Conservation (phyloP, 2,329 filamentous ascomycete genomes). For the Pleoardoris graminearum region DNA sequence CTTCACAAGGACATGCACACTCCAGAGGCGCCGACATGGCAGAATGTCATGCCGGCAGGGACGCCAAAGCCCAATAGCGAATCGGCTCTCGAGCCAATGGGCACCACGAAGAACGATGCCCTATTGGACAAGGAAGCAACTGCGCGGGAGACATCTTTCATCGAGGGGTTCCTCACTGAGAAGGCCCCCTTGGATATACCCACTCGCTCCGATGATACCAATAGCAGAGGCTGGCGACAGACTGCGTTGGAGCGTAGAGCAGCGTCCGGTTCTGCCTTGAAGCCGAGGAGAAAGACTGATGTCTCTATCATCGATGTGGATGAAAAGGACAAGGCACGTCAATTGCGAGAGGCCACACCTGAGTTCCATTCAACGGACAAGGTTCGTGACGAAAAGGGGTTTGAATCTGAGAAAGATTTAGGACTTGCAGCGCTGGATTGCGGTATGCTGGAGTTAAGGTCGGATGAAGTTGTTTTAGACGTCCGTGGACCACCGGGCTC, state of each 20-base stretch:
- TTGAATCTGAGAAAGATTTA: background rate
- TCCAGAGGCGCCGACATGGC: background rate
- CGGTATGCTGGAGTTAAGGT: background rate
- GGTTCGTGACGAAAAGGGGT: background rate
- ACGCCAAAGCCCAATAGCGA: background rate
- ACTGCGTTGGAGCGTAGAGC: constrained; percentile 24
- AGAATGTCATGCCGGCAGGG: too few relatives aligned
- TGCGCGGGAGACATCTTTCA: constrained; percentile 24
- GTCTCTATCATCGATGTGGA: constrained; percentile 6
- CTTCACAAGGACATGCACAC: background rate
- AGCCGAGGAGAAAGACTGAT: constrained; percentile 2
- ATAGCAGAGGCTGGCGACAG: constrained; percentile 27
- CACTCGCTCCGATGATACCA: background rate
- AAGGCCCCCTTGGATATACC: constrained; percentile 1
- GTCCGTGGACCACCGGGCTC: background rate
- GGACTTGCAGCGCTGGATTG: background rate
- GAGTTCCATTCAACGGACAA: background rate
- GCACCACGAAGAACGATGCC: background rate
- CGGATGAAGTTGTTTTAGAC: background rate
- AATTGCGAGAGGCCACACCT: background rate
- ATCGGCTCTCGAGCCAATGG: background rate
- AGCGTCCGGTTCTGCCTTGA: background rate
- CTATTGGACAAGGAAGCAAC: constrained; percentile 9
- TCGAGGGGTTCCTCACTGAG: constrained; percentile 28
- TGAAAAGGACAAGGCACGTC: background rate